Percentiles rank a stretch among this genome's conserved stretches.
Evolutionary conservation across 352 stramenopile genomes (phyloP).

Genomic region (Phytopythium oedochilum): DNA sequence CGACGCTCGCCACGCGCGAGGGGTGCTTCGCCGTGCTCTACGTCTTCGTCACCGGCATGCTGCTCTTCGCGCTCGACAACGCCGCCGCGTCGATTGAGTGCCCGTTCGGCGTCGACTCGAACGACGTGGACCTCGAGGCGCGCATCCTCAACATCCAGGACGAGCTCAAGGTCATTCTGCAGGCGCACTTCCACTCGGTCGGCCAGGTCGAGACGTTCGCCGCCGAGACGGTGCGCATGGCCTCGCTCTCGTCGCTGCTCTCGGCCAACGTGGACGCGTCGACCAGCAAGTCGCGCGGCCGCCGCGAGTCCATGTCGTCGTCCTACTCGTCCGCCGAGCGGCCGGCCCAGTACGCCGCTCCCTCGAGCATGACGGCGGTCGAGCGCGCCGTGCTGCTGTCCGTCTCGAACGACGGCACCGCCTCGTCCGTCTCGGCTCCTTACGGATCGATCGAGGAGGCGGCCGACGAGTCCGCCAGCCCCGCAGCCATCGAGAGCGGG

Average conservation of each 20-base stretch:
- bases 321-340: constrained; percentile 43
- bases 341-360: constrained; percentile 20
- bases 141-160: constrained; percentile 45
- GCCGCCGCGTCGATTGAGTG: constrained; percentile 47
- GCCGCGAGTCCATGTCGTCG: constrained; percentile 33
- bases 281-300: constrained; percentile 15
- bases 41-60: constrained; percentile 28
- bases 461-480: constrained; percentile 26
- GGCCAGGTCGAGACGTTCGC: constrained; percentile 35
- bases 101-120: constrained; percentile 29
- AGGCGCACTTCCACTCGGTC: constrained; percentile 44
- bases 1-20: constrained; percentile 10
- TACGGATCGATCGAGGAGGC: constrained; percentile 34
- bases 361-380: constrained; percentile 28
- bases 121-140: constrained; percentile 38
- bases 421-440: constrained; percentile 23
- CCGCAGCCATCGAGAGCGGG: constrained; percentile 11
- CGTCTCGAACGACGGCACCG: constrained; percentile 27
- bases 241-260: constrained; percentile 37
- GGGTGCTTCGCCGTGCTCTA: constrained; percentile 22
- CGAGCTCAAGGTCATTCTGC: constrained; percentile 46
- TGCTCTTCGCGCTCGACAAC: constrained; percentile 47
- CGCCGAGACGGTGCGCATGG: constrained; percentile 32
- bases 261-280: constrained; percentile 27
- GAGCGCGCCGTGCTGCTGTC: constrained; percentile 33